phyloP scores from a whole-genome alignment of 768 basidiomycete species.

The Phylloporus sp. region DNA sequence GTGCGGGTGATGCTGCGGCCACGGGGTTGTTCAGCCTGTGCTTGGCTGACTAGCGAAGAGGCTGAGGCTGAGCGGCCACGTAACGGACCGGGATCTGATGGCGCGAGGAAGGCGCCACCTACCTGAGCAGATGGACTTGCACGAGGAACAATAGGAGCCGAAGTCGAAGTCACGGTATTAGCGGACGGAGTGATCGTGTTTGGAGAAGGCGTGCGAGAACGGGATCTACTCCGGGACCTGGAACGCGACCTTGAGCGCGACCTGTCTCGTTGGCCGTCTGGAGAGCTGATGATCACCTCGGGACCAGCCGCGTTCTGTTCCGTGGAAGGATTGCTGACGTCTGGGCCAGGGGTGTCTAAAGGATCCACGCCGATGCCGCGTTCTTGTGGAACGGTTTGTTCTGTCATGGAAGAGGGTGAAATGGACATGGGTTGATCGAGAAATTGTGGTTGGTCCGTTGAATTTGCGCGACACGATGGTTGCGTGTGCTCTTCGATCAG shows the following conservation, averaged over 20 bases:
- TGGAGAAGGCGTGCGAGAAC: constrained; percentile 47
- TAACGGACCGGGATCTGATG: constrained; percentile 20
- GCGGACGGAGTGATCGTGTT: constrained; percentile 13
- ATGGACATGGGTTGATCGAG: constrained; percentile 9
- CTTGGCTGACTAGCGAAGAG: constrained; percentile 31
- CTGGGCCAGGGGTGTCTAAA: constrained; percentile 15
- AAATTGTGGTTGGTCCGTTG: constrained; percentile 12
- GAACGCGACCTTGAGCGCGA: constrained; percentile 31
- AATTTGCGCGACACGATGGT: constrained; percentile 17
- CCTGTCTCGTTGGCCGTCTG: constrained; percentile 31
- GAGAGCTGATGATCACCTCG: constrained; percentile 35
- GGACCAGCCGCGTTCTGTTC: constrained; percentile 17
- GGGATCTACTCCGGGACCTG: constrained; percentile 36
- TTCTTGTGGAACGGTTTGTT: constrained; percentile 4
- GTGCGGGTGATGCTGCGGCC: constrained; percentile 55
- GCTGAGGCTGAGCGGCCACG: constrained; percentile 33
- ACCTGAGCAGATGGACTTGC: constrained; percentile 9
- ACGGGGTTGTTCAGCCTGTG: constrained; percentile 34
- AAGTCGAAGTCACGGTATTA: constrained; percentile 10
- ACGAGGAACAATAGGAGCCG: constrained; percentile 10
- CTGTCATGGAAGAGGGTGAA: constrained; percentile 4
- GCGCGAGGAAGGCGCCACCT: constrained; percentile 22
- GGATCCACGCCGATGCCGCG: not conserved
- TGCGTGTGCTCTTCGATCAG: constrained; percentile 17
- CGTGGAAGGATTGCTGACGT: constrained; percentile 15